phyloP scores from a whole-genome alignment of 1,284 basidiomycete species.

The Puccinia novopanici region DNA sequence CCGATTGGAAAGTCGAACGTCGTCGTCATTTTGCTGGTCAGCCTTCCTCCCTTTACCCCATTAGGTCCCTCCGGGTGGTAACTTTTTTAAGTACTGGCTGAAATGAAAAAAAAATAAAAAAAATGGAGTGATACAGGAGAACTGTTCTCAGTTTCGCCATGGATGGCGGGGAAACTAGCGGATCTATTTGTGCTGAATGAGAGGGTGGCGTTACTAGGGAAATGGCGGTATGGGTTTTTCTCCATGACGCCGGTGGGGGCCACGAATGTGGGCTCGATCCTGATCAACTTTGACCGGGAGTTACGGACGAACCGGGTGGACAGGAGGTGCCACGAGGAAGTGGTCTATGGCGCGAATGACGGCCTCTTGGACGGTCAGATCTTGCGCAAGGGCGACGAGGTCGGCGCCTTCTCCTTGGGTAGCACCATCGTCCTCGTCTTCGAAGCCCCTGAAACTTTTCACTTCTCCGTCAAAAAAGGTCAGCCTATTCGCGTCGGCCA shows the following conservation, averaged over 20 bases:
- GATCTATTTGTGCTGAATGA: slow-evolving; percentile 97
- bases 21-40: slow-evolving; percentile 86
- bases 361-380: slow-evolving; percentile 84
- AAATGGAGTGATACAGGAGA: too few relatives aligned
- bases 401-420: slow-evolving; percentile 94
- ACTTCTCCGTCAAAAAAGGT: slow-evolving; percentile 76
- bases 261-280: slow-evolving; percentile 95
- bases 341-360: slow-evolving; percentile 75
- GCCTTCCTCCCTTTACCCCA: too few relatives aligned
- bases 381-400: slow-evolving; percentile 81
- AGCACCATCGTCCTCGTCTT: slow-evolving; percentile 96
- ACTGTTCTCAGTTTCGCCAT: slow-evolving; percentile 93
- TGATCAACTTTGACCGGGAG: slow-evolving; percentile 91
- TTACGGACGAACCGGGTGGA: slow-evolving; percentile 58
- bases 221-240: slow-evolving; percentile 95
- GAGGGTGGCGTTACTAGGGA: slow-evolving; percentile 90
- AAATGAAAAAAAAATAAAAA: too few relatives aligned
- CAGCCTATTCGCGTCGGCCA: slow-evolving; percentile 88
- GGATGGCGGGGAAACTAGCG: slow-evolving; percentile 85
- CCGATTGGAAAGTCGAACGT: slow-evolving; percentile 95
- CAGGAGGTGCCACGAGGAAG: slow-evolving; percentile 64
- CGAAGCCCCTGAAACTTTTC: slow-evolving; percentile 83
- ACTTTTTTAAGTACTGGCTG: too few relatives aligned
- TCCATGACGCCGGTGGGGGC: slow-evolving; percentile 96
- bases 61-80: too few relatives aligned